Base-by-base conservation (phyloP, 1,139 yeast species). In the Pichiaceae sp. region DNA sequence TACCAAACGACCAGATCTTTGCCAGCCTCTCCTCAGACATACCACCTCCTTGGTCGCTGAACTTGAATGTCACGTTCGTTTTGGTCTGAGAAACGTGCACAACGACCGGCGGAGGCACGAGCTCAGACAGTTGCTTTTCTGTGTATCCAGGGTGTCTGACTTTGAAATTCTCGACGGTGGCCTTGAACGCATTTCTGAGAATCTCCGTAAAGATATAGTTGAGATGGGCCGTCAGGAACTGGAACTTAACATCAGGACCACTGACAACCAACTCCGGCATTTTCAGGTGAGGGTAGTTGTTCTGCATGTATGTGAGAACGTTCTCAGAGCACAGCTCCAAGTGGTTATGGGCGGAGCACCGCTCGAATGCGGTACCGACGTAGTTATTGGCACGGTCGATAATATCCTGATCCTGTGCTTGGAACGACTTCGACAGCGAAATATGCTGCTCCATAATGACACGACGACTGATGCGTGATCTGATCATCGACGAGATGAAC, bases 1-100 rank as follows among this genome's bases (percentile, higher is more conserved):
- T 82, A 4, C 84, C 83, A 62, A 89, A 89, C 0, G 94, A 82
- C 95, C 96, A 89, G 8, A 87, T 67, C 38, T 77, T 71, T 8
- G 68, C 64, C 28, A 81, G 61, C 31, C 74, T 66, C 27, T 72
- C 75, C 35, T 71, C 71, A 12, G 71, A 65, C 26, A 84, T 63
- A 2, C 97, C 98, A 17, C 96, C 96, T 5, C 96, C 96, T 47
- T 75, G 80, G 56, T 89, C 98, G 3, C 93, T 79, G 36, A 89
- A 75, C 37, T 95, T 68, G 54, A 89, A 81, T 4, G 78, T 64
- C 26, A 85, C 78, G 34, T 78, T 75, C 35, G 76, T 78, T 16
- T 72, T 67, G 23, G 85, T 74, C 46, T 79, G 72, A 2, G 84
- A 67, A 16, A 89, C 72, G 8, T 87, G 75, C 9, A 89, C 82